A percentile compares a stretch with the other conserved stretches of the same genome.
Conservation (phyloP, 1,139 yeast species). For the Debaryomycetaceae sp. region DNA sequence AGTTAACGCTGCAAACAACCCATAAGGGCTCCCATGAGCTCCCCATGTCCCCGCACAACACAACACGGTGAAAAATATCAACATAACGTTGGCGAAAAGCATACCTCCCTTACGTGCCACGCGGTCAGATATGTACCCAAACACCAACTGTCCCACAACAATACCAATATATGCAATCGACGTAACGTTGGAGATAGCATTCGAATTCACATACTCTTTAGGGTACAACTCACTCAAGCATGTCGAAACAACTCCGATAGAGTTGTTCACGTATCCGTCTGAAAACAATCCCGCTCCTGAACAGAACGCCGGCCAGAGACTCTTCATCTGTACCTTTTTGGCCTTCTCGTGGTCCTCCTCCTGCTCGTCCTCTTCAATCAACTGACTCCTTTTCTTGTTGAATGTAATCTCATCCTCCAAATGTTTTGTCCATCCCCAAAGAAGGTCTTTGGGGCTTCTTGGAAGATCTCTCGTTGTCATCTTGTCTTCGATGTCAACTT, state of each 20-base stretch:
- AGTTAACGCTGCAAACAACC: conserved; percentile 78
- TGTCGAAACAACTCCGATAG: conserved; percentile 73
- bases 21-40: conserved; percentile 54
- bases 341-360: conserved; percentile 14
- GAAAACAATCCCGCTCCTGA: conserved; percentile 91
- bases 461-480: conserved; percentile 57
- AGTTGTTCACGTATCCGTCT: conserved; percentile 86
- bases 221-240: conserved; percentile 68
- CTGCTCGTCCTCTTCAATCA: conserved; percentile 21
- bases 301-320: conserved; percentile 71
- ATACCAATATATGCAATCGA: conserved; percentile 93
- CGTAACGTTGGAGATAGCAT: conserved; percentile 73
- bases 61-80: conserved; percentile 72
- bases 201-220: conserved; percentile 52
- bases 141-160: conserved; percentile 77
- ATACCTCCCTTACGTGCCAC: conserved; percentile 77
- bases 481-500: conserved; percentile 2
- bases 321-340: conserved; percentile 23
- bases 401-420: conserved; percentile 21
- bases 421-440: conserved; percentile 35
- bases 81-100: conserved; percentile 68
- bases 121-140: conserved; percentile 79
- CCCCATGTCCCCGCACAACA: conserved; percentile 87
- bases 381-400: conserved; percentile 23
- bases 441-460: conserved; percentile 31